Evolutionary conservation across 2,329 filamentous ascomycete species (phyloP), one percentile per base, ranked within the genome.

Genomic region (Exserohilum rostratum): DNA sequence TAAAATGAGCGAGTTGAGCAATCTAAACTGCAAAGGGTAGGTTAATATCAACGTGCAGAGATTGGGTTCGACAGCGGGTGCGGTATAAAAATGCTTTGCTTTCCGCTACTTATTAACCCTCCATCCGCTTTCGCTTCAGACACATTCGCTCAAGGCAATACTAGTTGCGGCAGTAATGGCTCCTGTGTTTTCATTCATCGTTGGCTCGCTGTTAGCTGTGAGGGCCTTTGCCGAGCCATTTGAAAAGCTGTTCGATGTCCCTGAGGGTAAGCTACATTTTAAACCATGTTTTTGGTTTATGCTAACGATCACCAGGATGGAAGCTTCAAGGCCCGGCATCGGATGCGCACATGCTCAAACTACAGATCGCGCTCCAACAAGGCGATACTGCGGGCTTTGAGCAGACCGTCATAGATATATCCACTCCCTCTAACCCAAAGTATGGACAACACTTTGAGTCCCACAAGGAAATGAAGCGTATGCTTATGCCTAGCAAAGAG

Each of bases 391-490:
- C 75, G 33, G 67, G 71, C 38, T 73, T 80, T 12, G 73, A 79
- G 60, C 67, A 73, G 31, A 69, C 68, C 29, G 68, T 80, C 39
- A 60, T 72, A 22, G 71, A 74, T 5, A 67, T 80, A 17, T 82
- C 80, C 18, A 81, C 79, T 0, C 82, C 82, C 1, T 76, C 76
- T 6, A 72, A 78, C 54, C 58, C 74, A 3, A 69, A 72, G n/a
- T 84, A 84, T 58, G 82, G 82, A 25, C 67, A 81, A 51, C 82
- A 83, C 65, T 76, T 82, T 57, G 58, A 66, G 43, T 75, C 72
- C 18, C 70, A 75, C 35, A 68, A 74, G 10, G 77, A 80, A 33
- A 72, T 81, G 50, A 76, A 80, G 40, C 60, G 71, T 3, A 72
- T 80, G 58, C 75, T 82, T 38, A 75, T 72, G 7, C 76, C 79